Evolutionary conservation across 2,329 filamentous ascomycete genomes (phyloP), one percentile per base, ranked within the genome.

Genomic region (Boeremia lycopersici): DNA sequence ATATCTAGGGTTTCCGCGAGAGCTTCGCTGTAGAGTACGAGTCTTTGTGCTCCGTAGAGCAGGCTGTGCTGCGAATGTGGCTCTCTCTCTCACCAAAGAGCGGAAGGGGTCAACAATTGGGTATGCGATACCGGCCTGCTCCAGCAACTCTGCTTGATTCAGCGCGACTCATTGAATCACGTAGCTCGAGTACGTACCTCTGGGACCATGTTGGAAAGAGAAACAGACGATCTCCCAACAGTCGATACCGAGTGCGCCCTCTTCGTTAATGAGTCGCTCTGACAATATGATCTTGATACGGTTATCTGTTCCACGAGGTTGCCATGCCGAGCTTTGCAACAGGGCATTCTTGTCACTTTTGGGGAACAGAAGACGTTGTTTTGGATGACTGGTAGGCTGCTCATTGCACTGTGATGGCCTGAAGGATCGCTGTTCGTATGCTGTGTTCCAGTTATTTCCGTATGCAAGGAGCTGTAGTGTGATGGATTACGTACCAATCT

Each of bases 191-290:
- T 0, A 75, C 81, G 62, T 77, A 93, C 91, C 82, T 49, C 89
- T 76, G 1, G 91, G 91, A 30, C 89, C 91, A 78, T 95, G 90
- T 68, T 95, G 90, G 65, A 96, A 96, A 1, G 91, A 88, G 73
- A 96, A 95, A 12, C 84, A 84, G 23, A 92, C 84, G 39, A 91
- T 75, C 65, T 93, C 90, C 68, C 88, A 89, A 58, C 89, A 78
- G 35, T 90, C 86, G 60, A 89, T 85, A 8, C 68, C 61, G 1
- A 63, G 23, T 7, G 65, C 25, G 25, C 29, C 43, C 2, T 48
- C 34, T 19, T 43, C 69, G 34, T 65, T 60, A 53, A 91, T 86
- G 0, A 89, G 87, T 69, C 93, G 90, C 42, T 74, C 72, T 26
- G 89, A 86, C 53, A 96, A 83, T 48, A 92, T 74, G 25, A 96